These are phyloP conservation scores for Dioscorea cayenensis DNA, from an alignment of 116 monocot genomes.

Conservation along the genomic window DNA sequence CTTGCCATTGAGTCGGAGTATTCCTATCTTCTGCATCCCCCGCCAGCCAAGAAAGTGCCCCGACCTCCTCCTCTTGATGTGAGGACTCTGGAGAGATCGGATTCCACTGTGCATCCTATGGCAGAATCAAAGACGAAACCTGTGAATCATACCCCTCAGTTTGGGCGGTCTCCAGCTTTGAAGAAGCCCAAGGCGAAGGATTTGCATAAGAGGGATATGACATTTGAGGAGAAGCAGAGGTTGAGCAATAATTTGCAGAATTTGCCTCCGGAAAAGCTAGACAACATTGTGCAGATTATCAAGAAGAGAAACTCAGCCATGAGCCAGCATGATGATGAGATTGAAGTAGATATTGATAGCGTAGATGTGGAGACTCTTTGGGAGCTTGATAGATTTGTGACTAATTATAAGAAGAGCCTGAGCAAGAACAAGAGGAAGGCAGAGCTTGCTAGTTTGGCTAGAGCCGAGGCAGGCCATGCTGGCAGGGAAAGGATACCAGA, in stretches of 20 bases:
- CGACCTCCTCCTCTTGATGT: constrained; percentile 7
- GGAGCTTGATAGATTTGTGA: constrained; percentile 58
- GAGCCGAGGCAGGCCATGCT: constrained; percentile 23
- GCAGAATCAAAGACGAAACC: constrained; percentile 18
- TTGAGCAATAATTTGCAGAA: constrained; percentile 32
- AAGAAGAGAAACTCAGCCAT: constrained; percentile 36
- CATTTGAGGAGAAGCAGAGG: constrained; percentile 41
- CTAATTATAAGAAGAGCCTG: constrained; percentile 55
- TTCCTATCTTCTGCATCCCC: constrained; percentile 12
- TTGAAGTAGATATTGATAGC: constrained; percentile 52
- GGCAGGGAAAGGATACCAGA: constrained; percentile 16
- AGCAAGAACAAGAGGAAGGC: constrained; percentile 66
- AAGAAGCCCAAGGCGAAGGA: constrained; percentile 55
- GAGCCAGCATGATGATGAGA: constrained; percentile 47
- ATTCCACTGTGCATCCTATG: constrained; percentile 13
- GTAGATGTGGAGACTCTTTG: constrained; percentile 53
- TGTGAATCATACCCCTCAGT: constrained; percentile 8
- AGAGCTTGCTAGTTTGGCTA: constrained; percentile 50
- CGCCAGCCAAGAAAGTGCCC: constrained; percentile 8
- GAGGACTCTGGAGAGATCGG: constrained; percentile 25
- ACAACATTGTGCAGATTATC: constrained; percentile 41
- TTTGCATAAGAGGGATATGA: constrained; percentile 50
- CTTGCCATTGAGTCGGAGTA: constrained; percentile 30
- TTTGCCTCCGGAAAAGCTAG: constrained; percentile 43
- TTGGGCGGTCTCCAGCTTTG: constrained; percentile 10